A percentile compares a stretch with the other conserved stretches of the same genome.
phyloP scores from a whole-genome alignment of 208 protist genomes.

The Leishmania major region DNA sequence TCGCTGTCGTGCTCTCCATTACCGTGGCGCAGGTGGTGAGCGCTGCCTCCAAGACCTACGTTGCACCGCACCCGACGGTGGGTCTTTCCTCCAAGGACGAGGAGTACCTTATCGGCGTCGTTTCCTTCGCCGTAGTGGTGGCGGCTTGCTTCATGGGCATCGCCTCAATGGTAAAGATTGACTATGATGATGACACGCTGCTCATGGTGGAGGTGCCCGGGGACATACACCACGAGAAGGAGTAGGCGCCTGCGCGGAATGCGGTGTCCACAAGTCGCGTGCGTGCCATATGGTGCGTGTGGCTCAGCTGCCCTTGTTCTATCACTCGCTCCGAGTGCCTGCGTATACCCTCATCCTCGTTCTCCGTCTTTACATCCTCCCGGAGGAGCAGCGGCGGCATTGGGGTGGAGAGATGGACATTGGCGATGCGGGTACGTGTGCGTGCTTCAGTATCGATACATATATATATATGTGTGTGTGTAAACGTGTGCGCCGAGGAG shows the following conservation, averaged over 20 bases:
- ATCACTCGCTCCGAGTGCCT: background rate
- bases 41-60: constrained; percentile 37
- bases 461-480: background rate
- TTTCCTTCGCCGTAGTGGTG: constrained; percentile 58
- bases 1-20: background rate
- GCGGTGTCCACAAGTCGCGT: background rate
- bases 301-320: background rate
- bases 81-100: constrained; percentile 52
- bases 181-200: constrained; percentile 86
- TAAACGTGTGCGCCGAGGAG: background rate
- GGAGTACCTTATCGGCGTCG: constrained; percentile 81
- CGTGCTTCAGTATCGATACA: background rate
- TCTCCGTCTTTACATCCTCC: background rate
- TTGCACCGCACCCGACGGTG: constrained; percentile 41
- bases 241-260: constrained; percentile 7
- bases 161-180: constrained; percentile 63
- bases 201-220: constrained; percentile 90
- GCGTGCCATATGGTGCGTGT: background rate
- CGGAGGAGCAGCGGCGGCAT: background rate
- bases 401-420: background rate
- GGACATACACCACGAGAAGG: constrained; percentile 49
- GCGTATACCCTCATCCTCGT: background rate
- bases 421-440: background rate
- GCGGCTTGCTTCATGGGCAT: constrained; percentile 67
- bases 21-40: constrained; percentile 7